phyloP scores from a whole-genome alignment of 805 yeast genomes.

The Cephaloascus albidus region DNA sequence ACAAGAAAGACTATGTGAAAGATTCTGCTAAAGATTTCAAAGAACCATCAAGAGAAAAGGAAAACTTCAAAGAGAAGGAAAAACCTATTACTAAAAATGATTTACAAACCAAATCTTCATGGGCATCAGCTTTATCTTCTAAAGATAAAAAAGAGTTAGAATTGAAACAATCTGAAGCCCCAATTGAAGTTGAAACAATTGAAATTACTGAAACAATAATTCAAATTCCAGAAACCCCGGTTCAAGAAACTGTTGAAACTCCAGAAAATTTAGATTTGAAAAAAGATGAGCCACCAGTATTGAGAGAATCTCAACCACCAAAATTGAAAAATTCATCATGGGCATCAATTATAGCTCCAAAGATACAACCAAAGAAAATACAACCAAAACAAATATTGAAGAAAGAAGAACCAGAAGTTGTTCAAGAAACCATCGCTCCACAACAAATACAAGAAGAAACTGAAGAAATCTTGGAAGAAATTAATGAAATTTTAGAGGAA shows the following conservation, averaged over 20 bases:
- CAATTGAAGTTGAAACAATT: constrained; percentile 3
- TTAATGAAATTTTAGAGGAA: constrained; percentile 1
- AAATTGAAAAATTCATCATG: constrained; percentile 3
- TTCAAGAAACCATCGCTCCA: not conserved
- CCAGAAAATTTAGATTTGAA: constrained; percentile 5
- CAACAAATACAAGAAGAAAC: constrained; percentile 1
- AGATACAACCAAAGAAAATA: not conserved
- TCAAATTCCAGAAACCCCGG: constrained; percentile 6
- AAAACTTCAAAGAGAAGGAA: not conserved
- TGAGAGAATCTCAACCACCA: constrained; percentile 1
- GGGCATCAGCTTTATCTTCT: constrained; percentile 33
- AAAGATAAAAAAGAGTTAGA: constrained; percentile 15
- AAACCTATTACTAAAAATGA: constrained; percentile 2
- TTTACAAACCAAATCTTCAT: constrained; percentile 14
- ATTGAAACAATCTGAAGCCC: constrained; percentile 11
- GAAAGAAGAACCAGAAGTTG: not conserved
- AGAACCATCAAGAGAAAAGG: not conserved
- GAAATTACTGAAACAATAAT: constrained; percentile 2
- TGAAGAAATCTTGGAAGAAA: constrained; percentile 1
- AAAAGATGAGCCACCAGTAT: constrained; percentile 4
- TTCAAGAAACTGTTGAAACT: constrained; percentile 9
- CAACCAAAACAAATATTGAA: not conserved
- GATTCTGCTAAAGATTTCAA: not conserved
- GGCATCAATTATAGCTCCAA: not conserved
- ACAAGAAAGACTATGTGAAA: constrained; percentile 3